A percentile compares a stretch with the other conserved stretches of the same genome.
Evolutionary conservation across 179 eudicot genomes (phyloP).

Genomic region (Actinidia polygama): DNA sequence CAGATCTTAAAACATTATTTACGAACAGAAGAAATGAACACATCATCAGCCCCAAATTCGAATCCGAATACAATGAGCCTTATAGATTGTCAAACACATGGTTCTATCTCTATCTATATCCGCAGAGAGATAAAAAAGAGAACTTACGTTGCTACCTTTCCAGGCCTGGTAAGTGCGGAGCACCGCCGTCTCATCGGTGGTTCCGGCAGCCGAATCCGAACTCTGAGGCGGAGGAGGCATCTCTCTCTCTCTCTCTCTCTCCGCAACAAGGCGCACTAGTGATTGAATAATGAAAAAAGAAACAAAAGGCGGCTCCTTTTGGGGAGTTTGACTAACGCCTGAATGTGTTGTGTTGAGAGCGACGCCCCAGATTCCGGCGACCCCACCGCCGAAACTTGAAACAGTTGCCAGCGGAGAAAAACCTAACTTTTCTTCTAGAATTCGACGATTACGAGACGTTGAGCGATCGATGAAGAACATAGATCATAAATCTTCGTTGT

Average conservation of each 20-base stretch:
- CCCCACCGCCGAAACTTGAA: neutral
- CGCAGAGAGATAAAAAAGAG: neutral
- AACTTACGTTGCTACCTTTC: slow-evolving; percentile 89
- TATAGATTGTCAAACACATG: neutral
- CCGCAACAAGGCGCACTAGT: neutral
- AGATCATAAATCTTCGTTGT: too few relatives aligned
- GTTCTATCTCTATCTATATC: neutral
- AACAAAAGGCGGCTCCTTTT: slow-evolving; percentile 25
- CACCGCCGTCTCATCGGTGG: slow-evolving; percentile 36
- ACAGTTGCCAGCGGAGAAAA: neutral
- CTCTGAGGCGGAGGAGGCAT: slow-evolving; percentile 56
- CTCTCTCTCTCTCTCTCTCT: slow-evolving; percentile 14
- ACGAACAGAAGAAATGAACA: neutral
- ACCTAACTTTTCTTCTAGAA: neutral
- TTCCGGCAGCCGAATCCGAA: slow-evolving; percentile 43
- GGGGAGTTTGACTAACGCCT: neutral
- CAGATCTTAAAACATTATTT: slow-evolving; percentile 4
- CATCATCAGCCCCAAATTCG: neutral
- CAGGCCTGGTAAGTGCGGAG: slow-evolving; percentile 70
- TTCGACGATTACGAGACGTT: neutral
- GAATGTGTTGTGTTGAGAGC: too few relatives aligned
- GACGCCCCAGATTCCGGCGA: neutral
- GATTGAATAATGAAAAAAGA: neutral
- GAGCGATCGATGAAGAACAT: neutral
- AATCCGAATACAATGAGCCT: neutral